phyloP scores from a whole-genome alignment of 768 basidiomycete species.

The Sarcomyxa edulis region DNA sequence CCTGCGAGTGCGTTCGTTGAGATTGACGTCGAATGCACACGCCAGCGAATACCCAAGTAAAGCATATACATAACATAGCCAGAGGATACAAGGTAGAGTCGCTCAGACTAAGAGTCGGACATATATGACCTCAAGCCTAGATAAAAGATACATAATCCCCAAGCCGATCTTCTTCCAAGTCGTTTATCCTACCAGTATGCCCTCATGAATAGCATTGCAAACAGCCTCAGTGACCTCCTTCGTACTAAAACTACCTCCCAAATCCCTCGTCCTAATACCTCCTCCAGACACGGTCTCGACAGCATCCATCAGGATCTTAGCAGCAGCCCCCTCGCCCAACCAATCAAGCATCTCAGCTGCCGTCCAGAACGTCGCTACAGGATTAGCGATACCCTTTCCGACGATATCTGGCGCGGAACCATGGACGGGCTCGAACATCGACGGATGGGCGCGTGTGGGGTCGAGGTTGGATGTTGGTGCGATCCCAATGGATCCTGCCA shows the following conservation, averaged over 20 bases:
- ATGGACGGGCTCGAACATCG: too few relatives aligned
- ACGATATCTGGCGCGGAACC: constrained; percentile 56
- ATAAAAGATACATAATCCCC: too few relatives aligned
- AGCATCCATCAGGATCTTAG: constrained; percentile 31
- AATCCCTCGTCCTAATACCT: constrained; percentile 78
- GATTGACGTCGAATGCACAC: too few relatives aligned
- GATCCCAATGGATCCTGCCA: constrained; percentile 51
- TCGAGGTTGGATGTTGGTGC: constrained; percentile 51
- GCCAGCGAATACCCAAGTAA: too few relatives aligned
- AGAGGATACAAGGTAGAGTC: too few relatives aligned
- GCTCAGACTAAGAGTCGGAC: too few relatives aligned
- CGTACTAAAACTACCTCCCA: constrained; percentile 75
- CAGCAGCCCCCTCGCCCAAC: constrained; percentile 34
- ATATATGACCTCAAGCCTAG: too few relatives aligned
- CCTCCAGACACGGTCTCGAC: constrained; percentile 31
- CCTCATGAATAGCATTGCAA: too few relatives aligned
- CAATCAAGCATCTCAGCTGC: constrained; percentile 49
- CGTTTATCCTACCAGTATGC: too few relatives aligned
- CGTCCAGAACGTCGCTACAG: constrained; percentile 53
- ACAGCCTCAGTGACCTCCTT: constrained; percentile 86
- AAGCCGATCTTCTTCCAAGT: too few relatives aligned
- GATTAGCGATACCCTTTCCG: constrained; percentile 49
- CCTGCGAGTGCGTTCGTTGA: too few relatives aligned
- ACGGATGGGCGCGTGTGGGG: constrained; percentile 44
- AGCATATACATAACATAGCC: too few relatives aligned